phyloP scores from a whole-genome alignment of 495 filamentous ascomycete genomes.

The Bombardia bombarda region DNA sequence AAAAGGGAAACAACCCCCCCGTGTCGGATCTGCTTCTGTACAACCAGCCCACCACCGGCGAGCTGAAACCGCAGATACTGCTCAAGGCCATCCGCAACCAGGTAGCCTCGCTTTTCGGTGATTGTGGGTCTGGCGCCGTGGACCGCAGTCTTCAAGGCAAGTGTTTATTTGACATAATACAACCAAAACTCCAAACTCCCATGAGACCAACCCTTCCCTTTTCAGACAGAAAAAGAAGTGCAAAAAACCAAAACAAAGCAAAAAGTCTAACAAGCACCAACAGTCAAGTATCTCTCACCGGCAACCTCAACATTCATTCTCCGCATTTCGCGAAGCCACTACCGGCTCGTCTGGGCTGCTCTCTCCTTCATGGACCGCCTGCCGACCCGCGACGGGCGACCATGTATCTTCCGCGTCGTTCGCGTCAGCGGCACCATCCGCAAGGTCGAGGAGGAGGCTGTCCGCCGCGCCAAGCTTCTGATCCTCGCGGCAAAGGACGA shows the following conservation, averaged over 20 bases:
- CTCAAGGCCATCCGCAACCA: slow-evolving; percentile 59
- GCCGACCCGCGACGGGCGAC: slow-evolving; percentile 45
- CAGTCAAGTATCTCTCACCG: slow-evolving; percentile 87
- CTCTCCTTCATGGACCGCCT: slow-evolving; percentile 73
- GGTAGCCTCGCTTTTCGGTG: slow-evolving; percentile 72
- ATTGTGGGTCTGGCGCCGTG: slow-evolving; percentile 70
- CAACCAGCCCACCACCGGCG: slow-evolving; percentile 65
- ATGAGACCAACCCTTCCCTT: background rate
- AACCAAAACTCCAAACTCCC: background rate
- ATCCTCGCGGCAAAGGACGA: slow-evolving; percentile 54
- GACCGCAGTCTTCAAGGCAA: slow-evolving; percentile 58
- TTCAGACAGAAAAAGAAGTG: background rate
- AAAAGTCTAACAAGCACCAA: slow-evolving; percentile 1
- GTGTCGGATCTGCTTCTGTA: slow-evolving; percentile 56
- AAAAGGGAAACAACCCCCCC: slow-evolving; percentile 20
- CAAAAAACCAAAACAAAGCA: background rate
- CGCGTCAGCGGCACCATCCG: slow-evolving; percentile 89
- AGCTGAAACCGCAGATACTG: slow-evolving; percentile 55
- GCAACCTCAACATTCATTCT: slow-evolving; percentile 94
- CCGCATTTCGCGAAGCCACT: slow-evolving; percentile 67
- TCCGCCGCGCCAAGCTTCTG: slow-evolving; percentile 63
- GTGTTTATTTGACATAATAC: slow-evolving; percentile 1
- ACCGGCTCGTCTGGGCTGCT: slow-evolving; percentile 81
- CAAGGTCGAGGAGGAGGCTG: slow-evolving; percentile 84
- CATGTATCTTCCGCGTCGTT: slow-evolving; percentile 78